phyloP scores from a whole-genome alignment of 768 basidiomycete genomes.

The Neoboletus magnificus region DNA sequence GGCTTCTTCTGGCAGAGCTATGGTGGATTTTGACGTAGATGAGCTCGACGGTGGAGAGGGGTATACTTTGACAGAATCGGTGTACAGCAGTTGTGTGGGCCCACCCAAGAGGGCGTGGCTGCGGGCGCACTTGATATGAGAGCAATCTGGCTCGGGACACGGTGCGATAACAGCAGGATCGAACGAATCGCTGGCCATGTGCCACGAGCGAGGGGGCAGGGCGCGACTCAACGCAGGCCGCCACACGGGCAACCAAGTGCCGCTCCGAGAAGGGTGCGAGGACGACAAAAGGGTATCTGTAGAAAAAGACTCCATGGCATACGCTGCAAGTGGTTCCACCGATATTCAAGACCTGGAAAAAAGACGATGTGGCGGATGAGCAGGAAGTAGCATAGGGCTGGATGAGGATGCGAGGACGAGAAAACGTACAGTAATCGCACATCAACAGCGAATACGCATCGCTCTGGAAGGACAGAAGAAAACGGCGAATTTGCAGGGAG shows the following conservation, averaged over 20 bases:
- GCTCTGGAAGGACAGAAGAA: constrained; percentile 11
- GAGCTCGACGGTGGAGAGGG: constrained; percentile 29
- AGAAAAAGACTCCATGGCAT: constrained; percentile 32
- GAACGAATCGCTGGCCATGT: constrained; percentile 14
- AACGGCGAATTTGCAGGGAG: constrained; percentile 1
- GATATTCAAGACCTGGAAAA: constrained; percentile 33
- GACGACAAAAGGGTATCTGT: constrained; percentile 28
- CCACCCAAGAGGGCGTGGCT: constrained; percentile 12
- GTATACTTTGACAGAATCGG: constrained; percentile 23
- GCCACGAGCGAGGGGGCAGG: constrained; percentile 17
- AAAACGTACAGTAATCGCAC: constrained; percentile 19
- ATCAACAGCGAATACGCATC: constrained; percentile 28
- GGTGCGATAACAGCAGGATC: constrained; percentile 25
- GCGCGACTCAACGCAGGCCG: constrained; percentile 19
- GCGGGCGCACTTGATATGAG: constrained; percentile 15
- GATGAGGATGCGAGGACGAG: neutral
- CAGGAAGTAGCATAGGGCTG: no score
- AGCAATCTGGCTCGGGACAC: constrained; percentile 11
- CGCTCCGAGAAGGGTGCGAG: constrained; percentile 9
- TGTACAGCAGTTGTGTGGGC: constrained; percentile 12
- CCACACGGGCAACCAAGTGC: constrained; percentile 9
- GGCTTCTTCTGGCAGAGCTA: constrained; percentile 27
- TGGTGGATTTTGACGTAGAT: constrained; percentile 23
- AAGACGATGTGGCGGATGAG: neutral
- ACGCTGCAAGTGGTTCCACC: constrained; percentile 23